Percentiles rank a stretch among this genome's conserved stretches.
Conservation (phyloP, 1,284 basidiomycete genomes). For the Meira miltonrushii region DNA sequence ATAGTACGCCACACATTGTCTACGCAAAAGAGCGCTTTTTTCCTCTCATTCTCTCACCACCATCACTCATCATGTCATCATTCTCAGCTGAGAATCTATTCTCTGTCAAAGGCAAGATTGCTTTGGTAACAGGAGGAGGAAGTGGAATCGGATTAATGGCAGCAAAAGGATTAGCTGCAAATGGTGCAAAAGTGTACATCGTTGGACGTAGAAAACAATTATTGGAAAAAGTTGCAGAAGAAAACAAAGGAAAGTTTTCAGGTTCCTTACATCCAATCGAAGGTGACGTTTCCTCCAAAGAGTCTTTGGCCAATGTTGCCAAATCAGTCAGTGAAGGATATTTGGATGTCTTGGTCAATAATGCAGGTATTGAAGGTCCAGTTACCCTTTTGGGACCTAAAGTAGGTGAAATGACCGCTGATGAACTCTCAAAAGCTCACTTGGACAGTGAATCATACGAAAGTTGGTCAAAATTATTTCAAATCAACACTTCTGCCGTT, state of each 20-base stretch:
- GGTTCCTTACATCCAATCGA: conserved; percentile 19
- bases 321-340: conserved; percentile 9
- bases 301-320: conserved; percentile 13
- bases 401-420: conserved; percentile 7
- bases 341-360: conserved; percentile 43
- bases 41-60: background rate
- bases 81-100: conserved; percentile 18
- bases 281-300: conserved; percentile 28
- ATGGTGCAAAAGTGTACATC: conserved; percentile 47
- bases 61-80: background rate
- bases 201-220: conserved; percentile 27
- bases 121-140: conserved; percentile 42
- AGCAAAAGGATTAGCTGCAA: conserved; percentile 33
- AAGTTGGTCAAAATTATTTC: conserved; percentile 28
- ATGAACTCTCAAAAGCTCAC: conserved; percentile 19
- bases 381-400: conserved; percentile 23
- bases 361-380: conserved; percentile 40
- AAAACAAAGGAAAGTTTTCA: conserved; percentile 4
- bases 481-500: conserved; percentile 26
- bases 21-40: no score
- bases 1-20: no score
- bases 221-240: conserved; percentile 25
- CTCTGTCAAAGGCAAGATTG: conserved; percentile 28
- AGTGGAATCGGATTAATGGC: conserved; percentile 41
- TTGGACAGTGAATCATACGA: conserved; percentile 23